Evolutionary conservation across 202 grass and related monocot genomes (phyloP).

Genomic region (Saccharum hybrid): DNA sequence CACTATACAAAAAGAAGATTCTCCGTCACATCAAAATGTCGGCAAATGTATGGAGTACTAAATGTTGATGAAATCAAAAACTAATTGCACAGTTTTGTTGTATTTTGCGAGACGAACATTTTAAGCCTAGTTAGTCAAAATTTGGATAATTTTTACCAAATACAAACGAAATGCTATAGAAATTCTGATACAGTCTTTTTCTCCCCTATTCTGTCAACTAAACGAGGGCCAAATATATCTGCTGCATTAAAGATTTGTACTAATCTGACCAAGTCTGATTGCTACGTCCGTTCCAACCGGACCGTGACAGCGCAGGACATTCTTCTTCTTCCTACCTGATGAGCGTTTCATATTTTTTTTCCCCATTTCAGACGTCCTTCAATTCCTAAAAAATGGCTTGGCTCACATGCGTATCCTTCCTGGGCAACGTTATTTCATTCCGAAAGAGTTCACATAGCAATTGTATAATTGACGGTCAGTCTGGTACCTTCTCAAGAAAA

Average conservation of each 20-base stretch:
- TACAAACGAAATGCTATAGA: no score
- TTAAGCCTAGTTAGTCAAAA: no score
- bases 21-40: no score
- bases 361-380: not conserved
- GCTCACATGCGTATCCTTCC: not conserved
- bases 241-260: not conserved
- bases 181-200: no score
- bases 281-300: constrained; percentile 2
- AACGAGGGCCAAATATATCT: not conserved
- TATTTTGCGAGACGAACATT: no score
- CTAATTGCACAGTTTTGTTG: no score
- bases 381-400: not conserved
- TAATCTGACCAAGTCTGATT: constrained; percentile 28
- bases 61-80: no score
- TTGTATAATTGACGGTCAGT: not conserved
- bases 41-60: no score
- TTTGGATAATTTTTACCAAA: no score
- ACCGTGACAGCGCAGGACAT: constrained; percentile 25
- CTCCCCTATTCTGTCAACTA: no score
- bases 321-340: not conserved
- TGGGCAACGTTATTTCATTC: not conserved
- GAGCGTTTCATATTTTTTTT: not conserved
- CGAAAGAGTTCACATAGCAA: not conserved
- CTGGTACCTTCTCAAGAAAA: not conserved
- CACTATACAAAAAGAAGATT: no score